A percentile compares a stretch with the other conserved stretches of the same genome.
Evolutionary conservation across 768 basidiomycete genomes (phyloP).

Genomic region (Auricularia auricula-judae): DNA sequence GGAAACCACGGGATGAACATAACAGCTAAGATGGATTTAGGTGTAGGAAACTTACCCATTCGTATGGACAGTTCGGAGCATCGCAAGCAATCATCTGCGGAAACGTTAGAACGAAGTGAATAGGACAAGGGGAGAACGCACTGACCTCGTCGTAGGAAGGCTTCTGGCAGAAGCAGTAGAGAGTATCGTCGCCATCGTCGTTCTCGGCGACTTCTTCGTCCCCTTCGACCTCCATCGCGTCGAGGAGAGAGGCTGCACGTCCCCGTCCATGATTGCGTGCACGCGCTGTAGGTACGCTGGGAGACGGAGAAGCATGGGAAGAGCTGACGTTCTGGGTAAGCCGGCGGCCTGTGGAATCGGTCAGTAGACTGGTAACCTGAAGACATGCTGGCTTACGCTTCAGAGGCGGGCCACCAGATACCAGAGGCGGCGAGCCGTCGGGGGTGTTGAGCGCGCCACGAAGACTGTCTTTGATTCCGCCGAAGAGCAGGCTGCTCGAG

Average conservation of each 20-base stretch:
- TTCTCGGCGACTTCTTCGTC: slow-evolving; percentile 22
- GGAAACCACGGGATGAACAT: not conserved
- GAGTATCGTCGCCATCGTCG: slow-evolving; percentile 31
- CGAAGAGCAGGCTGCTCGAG: not conserved
- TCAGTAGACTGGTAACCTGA: not conserved
- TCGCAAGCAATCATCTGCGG: slow-evolving; percentile 69
- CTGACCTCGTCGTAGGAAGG: slow-evolving; percentile 48
- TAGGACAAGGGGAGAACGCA: slow-evolving; percentile 1
- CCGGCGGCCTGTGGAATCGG: not conserved
- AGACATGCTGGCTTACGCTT: not conserved
- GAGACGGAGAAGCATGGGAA: not conserved
- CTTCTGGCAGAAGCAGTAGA: slow-evolving; percentile 56
- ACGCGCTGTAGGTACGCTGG: not conserved
- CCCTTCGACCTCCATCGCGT: slow-evolving; percentile 18
- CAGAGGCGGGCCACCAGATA: not conserved
- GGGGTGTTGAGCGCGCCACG: slow-evolving; percentile 2
- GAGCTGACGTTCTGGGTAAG: not conserved
- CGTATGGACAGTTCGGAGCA: slow-evolving; percentile 50
- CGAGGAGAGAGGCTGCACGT: slow-evolving; percentile 7
- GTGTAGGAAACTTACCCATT: slow-evolving; percentile 43
- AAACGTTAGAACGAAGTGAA: slow-evolving; percentile 33
- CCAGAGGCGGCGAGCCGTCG: slow-evolving; percentile 8
- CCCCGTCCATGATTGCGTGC: slow-evolving; percentile 2
- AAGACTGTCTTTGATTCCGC: not conserved
- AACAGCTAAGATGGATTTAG: slow-evolving; percentile 1